Conservation (phyloP, 805 yeast genomes). For the Lipomyces kockii region DNA sequence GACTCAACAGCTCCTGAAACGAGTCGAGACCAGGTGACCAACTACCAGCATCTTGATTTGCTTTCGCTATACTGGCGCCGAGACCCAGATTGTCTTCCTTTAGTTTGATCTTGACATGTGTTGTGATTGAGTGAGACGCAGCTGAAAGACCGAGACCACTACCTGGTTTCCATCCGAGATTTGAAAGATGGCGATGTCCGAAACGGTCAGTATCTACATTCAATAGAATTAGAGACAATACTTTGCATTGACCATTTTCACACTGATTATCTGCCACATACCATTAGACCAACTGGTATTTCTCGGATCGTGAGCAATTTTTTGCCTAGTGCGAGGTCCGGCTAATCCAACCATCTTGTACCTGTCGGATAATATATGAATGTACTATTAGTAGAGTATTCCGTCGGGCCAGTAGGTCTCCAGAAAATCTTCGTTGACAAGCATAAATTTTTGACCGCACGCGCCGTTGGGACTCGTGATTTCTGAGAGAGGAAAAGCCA, state of each 20-base stretch:
- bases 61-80: constrained; percentile 64
- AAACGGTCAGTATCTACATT: constrained; percentile 63
- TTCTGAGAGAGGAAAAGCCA: too few relatives aligned
- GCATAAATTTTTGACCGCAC: too few relatives aligned
- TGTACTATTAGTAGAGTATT: background rate
- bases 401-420: background rate
- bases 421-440: too few relatives aligned
- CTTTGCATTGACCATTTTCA: too few relatives aligned
- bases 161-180: constrained; percentile 93
- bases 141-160: constrained; percentile 71
- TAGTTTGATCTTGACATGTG: constrained; percentile 80
- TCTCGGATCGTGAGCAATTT: constrained; percentile 91
- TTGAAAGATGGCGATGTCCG: constrained; percentile 83
- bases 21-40: constrained; percentile 91
- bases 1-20: constrained; percentile 86
- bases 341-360: constrained; percentile 47
- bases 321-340: constrained; percentile 76
- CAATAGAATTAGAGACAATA: background rate
- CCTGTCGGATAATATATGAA: background rate
- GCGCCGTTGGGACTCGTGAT: too few relatives aligned
- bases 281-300: constrained; percentile 93
- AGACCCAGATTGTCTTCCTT: constrained; percentile 86
- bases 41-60: constrained; percentile 65
- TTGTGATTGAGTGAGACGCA: constrained; percentile 60
- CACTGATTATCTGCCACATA: constrained; percentile 21